Evolutionary conservation across 2,329 filamentous ascomycete genomes (phyloP).

Genomic region (Laburnicola sp.): DNA sequence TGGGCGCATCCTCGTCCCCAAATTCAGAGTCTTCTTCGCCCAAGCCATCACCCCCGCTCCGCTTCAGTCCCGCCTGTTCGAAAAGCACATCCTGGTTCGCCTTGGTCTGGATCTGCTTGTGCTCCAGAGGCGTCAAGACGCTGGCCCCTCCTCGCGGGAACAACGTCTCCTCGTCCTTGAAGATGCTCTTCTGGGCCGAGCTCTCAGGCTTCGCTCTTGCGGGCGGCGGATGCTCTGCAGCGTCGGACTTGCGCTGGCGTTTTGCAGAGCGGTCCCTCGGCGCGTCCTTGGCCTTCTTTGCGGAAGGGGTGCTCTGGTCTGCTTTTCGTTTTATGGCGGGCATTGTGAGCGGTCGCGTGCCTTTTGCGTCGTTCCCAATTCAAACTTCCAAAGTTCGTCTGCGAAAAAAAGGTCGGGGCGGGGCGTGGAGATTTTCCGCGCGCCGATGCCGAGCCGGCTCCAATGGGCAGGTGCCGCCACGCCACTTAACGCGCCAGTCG

Average conservation of each 20-base stretch:
- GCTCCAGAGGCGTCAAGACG: conserved; percentile 87
- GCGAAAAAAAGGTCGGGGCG: conserved; percentile 29
- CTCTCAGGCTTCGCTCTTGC: conserved; percentile 37
- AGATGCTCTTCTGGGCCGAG: conserved; percentile 48
- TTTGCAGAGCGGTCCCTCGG: conserved; percentile 40
- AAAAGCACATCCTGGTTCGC: conserved; percentile 90
- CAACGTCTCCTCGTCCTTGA: conserved; percentile 78
- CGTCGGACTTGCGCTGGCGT: conserved; percentile 43
- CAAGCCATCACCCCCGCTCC: conserved; percentile 56
- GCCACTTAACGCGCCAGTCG: conserved; percentile 26
- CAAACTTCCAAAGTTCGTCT: conserved; percentile 16
- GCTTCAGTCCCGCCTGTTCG: conserved; percentile 71
- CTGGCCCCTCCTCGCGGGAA: conserved; percentile 93
- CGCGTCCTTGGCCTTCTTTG: conserved; percentile 37
- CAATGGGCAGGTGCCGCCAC: no score
- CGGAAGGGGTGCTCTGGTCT: conserved; percentile 34
- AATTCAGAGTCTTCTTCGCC: conserved; percentile 49
- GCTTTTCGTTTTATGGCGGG: conserved; percentile 53
- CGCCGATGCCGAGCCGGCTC: no score
- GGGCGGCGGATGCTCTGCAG: conserved; percentile 27
- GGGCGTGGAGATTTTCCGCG: conserved; percentile 22
- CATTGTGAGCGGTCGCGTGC: conserved; percentile 38
- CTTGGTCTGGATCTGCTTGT: conserved; percentile 94
- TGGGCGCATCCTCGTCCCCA: conserved; percentile 46
- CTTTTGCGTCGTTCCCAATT: conserved; percentile 13